phyloP scores from a whole-genome alignment of 495 filamentous ascomycete genomes.

The Penicillium coffeae region DNA sequence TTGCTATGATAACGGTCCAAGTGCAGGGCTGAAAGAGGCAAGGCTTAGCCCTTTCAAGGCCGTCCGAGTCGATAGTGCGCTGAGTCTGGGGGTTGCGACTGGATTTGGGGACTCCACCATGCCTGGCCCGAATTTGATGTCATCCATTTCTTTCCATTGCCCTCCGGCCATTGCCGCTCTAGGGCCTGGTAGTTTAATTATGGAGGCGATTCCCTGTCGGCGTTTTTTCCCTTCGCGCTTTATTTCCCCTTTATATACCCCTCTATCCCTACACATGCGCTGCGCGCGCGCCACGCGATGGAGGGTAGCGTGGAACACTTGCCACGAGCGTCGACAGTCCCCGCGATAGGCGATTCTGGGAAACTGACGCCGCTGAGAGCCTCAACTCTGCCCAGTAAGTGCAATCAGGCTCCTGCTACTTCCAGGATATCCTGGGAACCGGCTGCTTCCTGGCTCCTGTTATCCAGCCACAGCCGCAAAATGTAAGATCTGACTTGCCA shows the following conservation, averaged over 20 bases:
- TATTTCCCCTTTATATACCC: slow-evolving; percentile 1
- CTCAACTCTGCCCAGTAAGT: slow-evolving; percentile 22
- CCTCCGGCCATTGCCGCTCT: slow-evolving; percentile 24
- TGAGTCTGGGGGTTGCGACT: no score
- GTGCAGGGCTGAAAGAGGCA: no score
- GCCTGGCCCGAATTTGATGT: slow-evolving; percentile 24
- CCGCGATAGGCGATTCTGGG: slow-evolving; percentile 11
- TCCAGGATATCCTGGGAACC: no score
- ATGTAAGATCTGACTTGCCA: slow-evolving; percentile 6
- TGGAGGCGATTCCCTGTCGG: neutral
- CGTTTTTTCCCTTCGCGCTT: slow-evolving; percentile 1
- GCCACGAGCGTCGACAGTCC: slow-evolving; percentile 13
- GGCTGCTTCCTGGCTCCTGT: no score
- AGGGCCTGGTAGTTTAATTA: slow-evolving; percentile 2
- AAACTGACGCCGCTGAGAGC: slow-evolving; percentile 14
- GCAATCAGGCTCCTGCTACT: no score
- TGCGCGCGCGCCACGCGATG: slow-evolving; percentile 7
- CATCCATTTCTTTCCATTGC: slow-evolving; percentile 12
- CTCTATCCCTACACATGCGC: slow-evolving; percentile 12
- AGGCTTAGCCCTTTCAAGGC: no score
- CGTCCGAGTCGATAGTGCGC: no score
- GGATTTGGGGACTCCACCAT: slow-evolving; percentile 14
- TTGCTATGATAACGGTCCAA: no score
- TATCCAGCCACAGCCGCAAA: neutral
- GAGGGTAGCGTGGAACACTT: slow-evolving; percentile 18